Percentiles rank a stretch among this genome's conserved stretches.
These are phyloP conservation scores for Monilinia aucupariae DNA, from an alignment of 2,329 filamentous ascomycete genomes.

Conservation along the genomic window DNA sequence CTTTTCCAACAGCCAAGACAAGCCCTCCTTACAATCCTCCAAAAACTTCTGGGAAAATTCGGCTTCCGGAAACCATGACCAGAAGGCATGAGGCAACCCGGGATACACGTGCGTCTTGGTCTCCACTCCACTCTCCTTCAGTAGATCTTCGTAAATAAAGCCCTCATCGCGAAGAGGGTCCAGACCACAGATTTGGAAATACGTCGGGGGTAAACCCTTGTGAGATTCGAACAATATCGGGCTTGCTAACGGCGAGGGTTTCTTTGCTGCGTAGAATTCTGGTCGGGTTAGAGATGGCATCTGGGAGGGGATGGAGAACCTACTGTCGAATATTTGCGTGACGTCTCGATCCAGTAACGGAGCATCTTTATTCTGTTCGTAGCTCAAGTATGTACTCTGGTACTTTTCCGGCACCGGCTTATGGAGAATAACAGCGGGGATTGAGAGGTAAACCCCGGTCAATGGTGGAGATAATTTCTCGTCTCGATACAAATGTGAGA, in stretches of 20 bases:
- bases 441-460: slow-evolving; percentile 43
- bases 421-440: slow-evolving; percentile 30
- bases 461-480: slow-evolving; percentile 40
- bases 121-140: slow-evolving; percentile 38
- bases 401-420: slow-evolving; percentile 36
- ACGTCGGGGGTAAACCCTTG: slow-evolving; percentile 41
- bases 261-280: not conserved
- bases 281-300: not conserved
- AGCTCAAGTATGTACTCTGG: slow-evolving; percentile 37
- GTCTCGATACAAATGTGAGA: slow-evolving; percentile 40
- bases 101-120: slow-evolving; percentile 34
- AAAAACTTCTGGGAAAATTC: slow-evolving; percentile 21
- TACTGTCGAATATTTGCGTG: slow-evolving; percentile 31
- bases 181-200: slow-evolving; percentile 46
- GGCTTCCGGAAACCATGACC: slow-evolving; percentile 30
- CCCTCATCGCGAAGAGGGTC: slow-evolving; percentile 49
- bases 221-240: slow-evolving; percentile 36
- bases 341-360: slow-evolving; percentile 34
- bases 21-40: not conserved
- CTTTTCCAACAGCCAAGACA: slow-evolving; percentile 5
- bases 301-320: not conserved
- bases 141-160: slow-evolving; percentile 45
- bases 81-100: slow-evolving; percentile 35
- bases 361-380: slow-evolving; percentile 40
- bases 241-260: slow-evolving; percentile 31